Conservation (phyloP, 768 basidiomycete genomes). For the Russula sp. region DNA sequence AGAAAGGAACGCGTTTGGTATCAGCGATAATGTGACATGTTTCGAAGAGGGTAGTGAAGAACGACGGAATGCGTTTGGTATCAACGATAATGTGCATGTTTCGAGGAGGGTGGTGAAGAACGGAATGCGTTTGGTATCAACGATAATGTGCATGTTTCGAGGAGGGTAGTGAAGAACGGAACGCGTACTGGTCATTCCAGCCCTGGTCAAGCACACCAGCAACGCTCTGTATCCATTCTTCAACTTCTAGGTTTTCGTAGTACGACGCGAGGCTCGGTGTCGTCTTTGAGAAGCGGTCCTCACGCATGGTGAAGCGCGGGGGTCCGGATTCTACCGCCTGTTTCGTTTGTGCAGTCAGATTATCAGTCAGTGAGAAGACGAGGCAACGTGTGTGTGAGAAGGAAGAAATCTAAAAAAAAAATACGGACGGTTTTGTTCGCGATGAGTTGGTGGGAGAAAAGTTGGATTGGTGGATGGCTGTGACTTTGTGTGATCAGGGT, state of each 20-base stretch:
- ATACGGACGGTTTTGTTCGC: conserved; percentile 62
- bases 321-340: conserved; percentile 72
- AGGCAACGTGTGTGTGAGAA: background rate
- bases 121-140: too few species aligned
- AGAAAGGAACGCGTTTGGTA: background rate
- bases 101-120: background rate
- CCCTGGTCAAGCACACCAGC: conserved; percentile 82
- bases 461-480: conserved; percentile 57
- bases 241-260: conserved; percentile 79
- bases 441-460: conserved; percentile 86
- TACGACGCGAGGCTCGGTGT: conserved; percentile 80
- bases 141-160: background rate
- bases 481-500: conserved; percentile 51
- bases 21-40: too few species aligned
- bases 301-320: conserved; percentile 67
- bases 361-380: background rate
- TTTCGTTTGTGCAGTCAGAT: background rate
- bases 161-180: background rate
- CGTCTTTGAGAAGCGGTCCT: conserved; percentile 68
- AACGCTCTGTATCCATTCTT: conserved; percentile 90
- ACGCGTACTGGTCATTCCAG: conserved; percentile 81
- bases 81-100: too few species aligned
- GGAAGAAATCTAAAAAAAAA: background rate
- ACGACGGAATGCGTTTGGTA: conserved; percentile 32
- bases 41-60: background rate